phyloP scores from a whole-genome alignment of 306 rosid species.

The Prinsepia uniflora region DNA sequence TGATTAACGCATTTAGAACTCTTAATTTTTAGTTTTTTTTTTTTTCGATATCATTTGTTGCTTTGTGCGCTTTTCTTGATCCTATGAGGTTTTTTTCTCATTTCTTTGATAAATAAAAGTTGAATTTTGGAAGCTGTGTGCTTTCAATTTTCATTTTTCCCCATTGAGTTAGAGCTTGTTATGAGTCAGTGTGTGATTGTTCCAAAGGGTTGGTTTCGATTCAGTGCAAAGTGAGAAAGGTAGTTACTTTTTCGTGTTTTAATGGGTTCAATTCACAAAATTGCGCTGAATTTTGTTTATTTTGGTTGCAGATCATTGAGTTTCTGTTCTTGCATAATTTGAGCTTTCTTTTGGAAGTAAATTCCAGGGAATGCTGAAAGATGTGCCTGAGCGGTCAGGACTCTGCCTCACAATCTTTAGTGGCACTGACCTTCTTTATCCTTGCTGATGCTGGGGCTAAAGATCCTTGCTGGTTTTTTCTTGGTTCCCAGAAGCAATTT shows the following conservation, averaged over 20 bases:
- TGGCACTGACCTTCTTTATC: slow-evolving; percentile 25
- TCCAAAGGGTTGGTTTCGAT: neutral
- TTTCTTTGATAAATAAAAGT: neutral
- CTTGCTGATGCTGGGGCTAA: slow-evolving; percentile 28
- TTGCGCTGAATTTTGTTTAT: slow-evolving; percentile 18
- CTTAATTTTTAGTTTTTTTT: neutral
- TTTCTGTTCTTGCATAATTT: neutral
- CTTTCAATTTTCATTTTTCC: neutral
- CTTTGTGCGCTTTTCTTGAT: neutral
- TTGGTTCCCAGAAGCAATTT: slow-evolving; percentile 33
- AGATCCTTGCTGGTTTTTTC: slow-evolving; percentile 24
- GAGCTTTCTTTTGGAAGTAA: slow-evolving; percentile 21
- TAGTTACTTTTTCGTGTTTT: slow-evolving; percentile 9
- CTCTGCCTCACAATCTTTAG: slow-evolving; percentile 26
- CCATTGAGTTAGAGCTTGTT: neutral
- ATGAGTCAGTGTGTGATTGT: neutral
- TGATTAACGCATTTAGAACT: neutral
- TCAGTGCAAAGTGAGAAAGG: neutral
- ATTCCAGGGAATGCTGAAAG: slow-evolving; percentile 60
- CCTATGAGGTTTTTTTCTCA: neutral
- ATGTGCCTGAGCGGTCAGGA: slow-evolving; percentile 41
- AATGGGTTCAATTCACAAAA: slow-evolving; percentile 23
- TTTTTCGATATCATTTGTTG: neutral
- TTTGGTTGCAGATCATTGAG: slow-evolving; percentile 22
- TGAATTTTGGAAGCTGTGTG: neutral